These are phyloP conservation scores for Trichoderma koningii DNA, from an alignment of 2,329 filamentous ascomycete species.

Conservation along the genomic window DNA sequence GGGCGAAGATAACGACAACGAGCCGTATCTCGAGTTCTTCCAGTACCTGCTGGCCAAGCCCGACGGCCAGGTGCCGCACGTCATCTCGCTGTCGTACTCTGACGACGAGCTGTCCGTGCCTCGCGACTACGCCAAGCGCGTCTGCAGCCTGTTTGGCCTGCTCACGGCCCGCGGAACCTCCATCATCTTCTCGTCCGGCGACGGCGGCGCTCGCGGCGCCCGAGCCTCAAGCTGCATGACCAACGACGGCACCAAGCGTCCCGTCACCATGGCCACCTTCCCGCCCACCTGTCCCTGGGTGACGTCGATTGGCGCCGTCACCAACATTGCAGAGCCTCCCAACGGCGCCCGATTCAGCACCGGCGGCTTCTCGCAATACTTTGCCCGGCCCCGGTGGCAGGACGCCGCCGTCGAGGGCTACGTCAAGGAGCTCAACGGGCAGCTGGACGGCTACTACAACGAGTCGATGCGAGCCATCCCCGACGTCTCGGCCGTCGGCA, in stretches of 20 bases:
- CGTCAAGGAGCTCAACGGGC: slow-evolving; percentile 43
- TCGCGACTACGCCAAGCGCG: slow-evolving; percentile 51
- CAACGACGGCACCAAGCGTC: slow-evolving; percentile 59
- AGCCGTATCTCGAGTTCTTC: slow-evolving; percentile 59
- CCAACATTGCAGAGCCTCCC: slow-evolving; percentile 42
- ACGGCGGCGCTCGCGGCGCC: slow-evolving; percentile 50
- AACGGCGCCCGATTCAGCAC: slow-evolving; percentile 49
- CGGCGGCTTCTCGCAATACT: slow-evolving; percentile 57
- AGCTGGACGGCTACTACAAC: slow-evolving; percentile 51
- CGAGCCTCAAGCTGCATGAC: slow-evolving; percentile 55
- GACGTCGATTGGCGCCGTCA: slow-evolving; percentile 65
- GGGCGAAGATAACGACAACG: slow-evolving; percentile 47
- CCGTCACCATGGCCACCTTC: slow-evolving; percentile 62
- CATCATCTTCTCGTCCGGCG: slow-evolving; percentile 54
- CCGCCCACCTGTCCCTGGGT: slow-evolving; percentile 69
- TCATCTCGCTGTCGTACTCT: slow-evolving; percentile 60
- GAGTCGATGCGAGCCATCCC: slow-evolving; percentile 51
- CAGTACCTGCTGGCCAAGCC: slow-evolving; percentile 50
- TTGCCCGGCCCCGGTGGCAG: slow-evolving; percentile 51
- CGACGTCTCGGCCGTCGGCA: slow-evolving; percentile 58
- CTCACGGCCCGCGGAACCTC: slow-evolving; percentile 56
- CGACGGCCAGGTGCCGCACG: slow-evolving; percentile 53
- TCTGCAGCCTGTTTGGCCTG: slow-evolving; percentile 57
- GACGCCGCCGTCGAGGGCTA: slow-evolving; percentile 45
- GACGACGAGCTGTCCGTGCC: slow-evolving; percentile 61